A percentile compares a stretch with the other conserved stretches of the same genome.
These are phyloP conservation scores for Pestalotiopsis sp. DNA, from an alignment of 2,329 filamentous ascomycete genomes.

Conservation along the genomic window DNA sequence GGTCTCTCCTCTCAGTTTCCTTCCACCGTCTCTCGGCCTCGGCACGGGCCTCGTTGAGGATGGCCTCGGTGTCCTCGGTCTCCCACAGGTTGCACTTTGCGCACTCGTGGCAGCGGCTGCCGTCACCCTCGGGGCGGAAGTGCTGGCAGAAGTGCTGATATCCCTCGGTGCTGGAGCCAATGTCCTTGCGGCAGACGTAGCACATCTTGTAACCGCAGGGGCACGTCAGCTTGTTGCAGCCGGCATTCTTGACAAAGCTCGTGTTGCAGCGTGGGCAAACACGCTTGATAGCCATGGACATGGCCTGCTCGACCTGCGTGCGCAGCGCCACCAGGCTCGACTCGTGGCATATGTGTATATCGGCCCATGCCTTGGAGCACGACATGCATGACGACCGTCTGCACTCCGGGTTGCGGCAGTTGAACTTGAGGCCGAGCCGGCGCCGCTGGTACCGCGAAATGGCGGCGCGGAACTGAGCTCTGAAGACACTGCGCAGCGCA, in stretches of 20 bases:
- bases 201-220: slow-evolving; percentile 98
- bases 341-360: slow-evolving; percentile 90
- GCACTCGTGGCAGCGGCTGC: slow-evolving; percentile 74
- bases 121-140: slow-evolving; percentile 80
- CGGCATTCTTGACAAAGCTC: slow-evolving; percentile 88
- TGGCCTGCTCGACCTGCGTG: slow-evolving; percentile 87
- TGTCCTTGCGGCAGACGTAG: slow-evolving; percentile 86
- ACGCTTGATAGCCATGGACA: slow-evolving; percentile 91
- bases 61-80: slow-evolving; percentile 70
- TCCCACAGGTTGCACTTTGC: slow-evolving; percentile 80
- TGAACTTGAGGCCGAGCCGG: slow-evolving; percentile 74
- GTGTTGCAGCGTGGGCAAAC: slow-evolving; percentile 91
- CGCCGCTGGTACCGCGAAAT: slow-evolving; percentile 69
- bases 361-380: slow-evolving; percentile 81
- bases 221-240: slow-evolving; percentile 97
- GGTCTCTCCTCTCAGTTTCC: slow-evolving; percentile 60
- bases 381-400: slow-evolving; percentile 73
- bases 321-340: slow-evolving; percentile 79
- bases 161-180: slow-evolving; percentile 63
- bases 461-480: slow-evolving; percentile 56
- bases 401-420: slow-evolving; percentile 73
- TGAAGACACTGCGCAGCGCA: slow-evolving; percentile 42
- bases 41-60: slow-evolving; percentile 68
- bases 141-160: slow-evolving; percentile 97
- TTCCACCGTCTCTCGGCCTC: slow-evolving; percentile 74